Evolutionary conservation across 306 rosid species (phyloP).

Genomic region (Begonia loranthoides): DNA sequence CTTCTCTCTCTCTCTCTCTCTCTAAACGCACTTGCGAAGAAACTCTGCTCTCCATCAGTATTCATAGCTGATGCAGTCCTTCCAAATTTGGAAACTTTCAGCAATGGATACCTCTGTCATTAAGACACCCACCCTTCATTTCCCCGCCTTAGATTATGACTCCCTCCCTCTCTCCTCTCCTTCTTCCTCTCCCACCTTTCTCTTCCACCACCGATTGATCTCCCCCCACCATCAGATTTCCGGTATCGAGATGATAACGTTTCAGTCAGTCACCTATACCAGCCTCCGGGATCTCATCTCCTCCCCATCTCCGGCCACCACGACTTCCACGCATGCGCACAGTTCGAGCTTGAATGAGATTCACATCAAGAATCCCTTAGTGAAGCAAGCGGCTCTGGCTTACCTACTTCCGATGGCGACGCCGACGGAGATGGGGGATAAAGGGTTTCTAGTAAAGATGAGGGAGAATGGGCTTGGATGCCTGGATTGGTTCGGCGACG

Average conservation of each 20-base stretch:
- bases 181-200: conserved; percentile 13
- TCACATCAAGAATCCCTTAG: conserved; percentile 48
- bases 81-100: neutral
- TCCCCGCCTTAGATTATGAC: conserved; percentile 1
- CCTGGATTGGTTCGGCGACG: conserved; percentile 19
- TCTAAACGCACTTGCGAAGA: too few species aligned
- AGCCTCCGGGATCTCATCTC: conserved; percentile 46
- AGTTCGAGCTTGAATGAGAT: conserved; percentile 36
- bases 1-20: neutral
- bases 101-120: conserved; percentile 6
- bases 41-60: too few species aligned
- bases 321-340: conserved; percentile 6
- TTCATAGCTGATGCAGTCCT: too few species aligned
- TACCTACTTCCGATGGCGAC: conserved; percentile 50
- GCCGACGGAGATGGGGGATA: conserved; percentile 4
- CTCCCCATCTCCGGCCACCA: conserved; percentile 5
- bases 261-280: conserved; percentile 22
- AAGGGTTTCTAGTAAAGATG: conserved; percentile 10
- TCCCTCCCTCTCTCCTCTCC: neutral
- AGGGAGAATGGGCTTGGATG: conserved; percentile 21
- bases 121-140: neutral
- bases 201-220: conserved; percentile 11
- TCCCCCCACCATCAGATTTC: conserved; percentile 7
- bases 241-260: conserved; percentile 22
- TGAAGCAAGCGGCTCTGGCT: conserved; percentile 57